Evolutionary conservation across 2,329 filamentous ascomycete species (phyloP).

Genomic region (Diaporthe humulicola): DNA sequence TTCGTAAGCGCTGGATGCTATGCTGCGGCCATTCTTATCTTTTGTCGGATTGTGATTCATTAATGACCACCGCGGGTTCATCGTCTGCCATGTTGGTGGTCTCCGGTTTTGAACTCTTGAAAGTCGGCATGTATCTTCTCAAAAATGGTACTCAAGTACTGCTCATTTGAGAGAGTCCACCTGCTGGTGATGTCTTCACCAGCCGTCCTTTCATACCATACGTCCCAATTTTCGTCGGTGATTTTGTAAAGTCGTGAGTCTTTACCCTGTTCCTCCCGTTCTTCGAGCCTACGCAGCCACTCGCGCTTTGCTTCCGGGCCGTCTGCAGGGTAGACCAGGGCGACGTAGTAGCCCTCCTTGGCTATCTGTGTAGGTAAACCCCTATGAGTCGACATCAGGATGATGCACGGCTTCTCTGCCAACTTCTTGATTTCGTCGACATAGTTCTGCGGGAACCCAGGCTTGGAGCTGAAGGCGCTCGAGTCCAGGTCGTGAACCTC

Average conservation of each 20-base stretch:
- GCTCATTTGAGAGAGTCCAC: not conserved
- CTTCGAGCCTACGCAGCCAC: constrained; percentile 35
- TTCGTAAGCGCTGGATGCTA: constrained; percentile 56
- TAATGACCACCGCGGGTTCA: not conserved
- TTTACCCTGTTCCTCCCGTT: constrained; percentile 26
- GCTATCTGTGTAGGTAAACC: constrained; percentile 25
- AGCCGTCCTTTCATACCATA: constrained; percentile 29
- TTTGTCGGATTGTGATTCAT: constrained; percentile 41
- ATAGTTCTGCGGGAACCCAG: constrained; percentile 34
- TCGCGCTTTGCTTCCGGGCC: constrained; percentile 6
- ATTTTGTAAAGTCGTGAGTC: constrained; percentile 33
- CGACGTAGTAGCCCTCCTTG: constrained; percentile 34
- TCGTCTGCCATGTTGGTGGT: not conserved
- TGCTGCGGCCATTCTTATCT: constrained; percentile 50
- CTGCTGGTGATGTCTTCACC: constrained; percentile 20
- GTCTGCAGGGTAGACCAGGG: constrained; percentile 30
- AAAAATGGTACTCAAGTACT: constrained; percentile 34
- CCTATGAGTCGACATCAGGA: constrained; percentile 30
- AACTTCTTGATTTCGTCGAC: constrained; percentile 12
- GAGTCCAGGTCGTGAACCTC: constrained; percentile 35
- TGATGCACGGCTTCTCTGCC: constrained; percentile 28
- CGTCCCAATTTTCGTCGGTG: constrained; percentile 26
- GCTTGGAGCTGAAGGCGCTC: constrained; percentile 30
- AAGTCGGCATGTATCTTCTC: constrained; percentile 11
- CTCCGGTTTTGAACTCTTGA: not conserved